Evolutionary conservation across 805 yeast species (phyloP).

Genomic region (Sugiyamaella mastotermitis): DNA sequence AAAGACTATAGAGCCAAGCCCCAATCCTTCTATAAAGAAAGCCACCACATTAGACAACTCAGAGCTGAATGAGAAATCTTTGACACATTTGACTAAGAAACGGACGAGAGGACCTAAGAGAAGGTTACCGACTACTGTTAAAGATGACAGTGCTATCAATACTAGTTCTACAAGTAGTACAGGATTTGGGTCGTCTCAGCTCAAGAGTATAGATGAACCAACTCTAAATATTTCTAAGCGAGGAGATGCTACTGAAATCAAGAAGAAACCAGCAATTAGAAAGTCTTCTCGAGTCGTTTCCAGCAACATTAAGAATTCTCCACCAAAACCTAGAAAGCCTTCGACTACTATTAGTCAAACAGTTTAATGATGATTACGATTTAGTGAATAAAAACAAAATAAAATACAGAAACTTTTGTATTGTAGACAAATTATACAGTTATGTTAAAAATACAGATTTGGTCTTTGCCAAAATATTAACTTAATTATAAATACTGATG

Average conservation of each 20-base stretch:
- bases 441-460: too few relatives aligned
- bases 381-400: too few relatives aligned
- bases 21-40: slow-evolving; percentile 9
- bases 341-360: slow-evolving; percentile 13
- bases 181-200: too few relatives aligned
- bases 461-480: too few relatives aligned
- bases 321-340: slow-evolving; percentile 21
- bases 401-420: too few relatives aligned
- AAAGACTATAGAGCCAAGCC: not conserved
- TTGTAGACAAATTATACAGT: too few relatives aligned
- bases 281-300: slow-evolving; percentile 19
- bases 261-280: slow-evolving; percentile 20
- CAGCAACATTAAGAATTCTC: slow-evolving; percentile 6
- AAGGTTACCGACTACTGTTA: slow-evolving; percentile 27
- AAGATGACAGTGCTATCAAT: not conserved
- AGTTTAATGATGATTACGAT: too few relatives aligned
- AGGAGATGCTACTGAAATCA: slow-evolving; percentile 4
- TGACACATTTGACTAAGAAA: slow-evolving; percentile 29
- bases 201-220: too few relatives aligned
- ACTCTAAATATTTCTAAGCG: too few relatives aligned
- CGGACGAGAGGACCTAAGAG: slow-evolving; percentile 37
- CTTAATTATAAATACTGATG: slow-evolving; percentile 9
- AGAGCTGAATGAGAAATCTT: slow-evolving; percentile 10
- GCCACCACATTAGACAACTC: slow-evolving; percentile 20
- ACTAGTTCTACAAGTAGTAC: too few relatives aligned